A percentile compares a stretch with the other conserved stretches of the same genome.
Evolutionary conservation across 441 rosid species (phyloP).

Genomic region (Brassica hybrid): DNA sequence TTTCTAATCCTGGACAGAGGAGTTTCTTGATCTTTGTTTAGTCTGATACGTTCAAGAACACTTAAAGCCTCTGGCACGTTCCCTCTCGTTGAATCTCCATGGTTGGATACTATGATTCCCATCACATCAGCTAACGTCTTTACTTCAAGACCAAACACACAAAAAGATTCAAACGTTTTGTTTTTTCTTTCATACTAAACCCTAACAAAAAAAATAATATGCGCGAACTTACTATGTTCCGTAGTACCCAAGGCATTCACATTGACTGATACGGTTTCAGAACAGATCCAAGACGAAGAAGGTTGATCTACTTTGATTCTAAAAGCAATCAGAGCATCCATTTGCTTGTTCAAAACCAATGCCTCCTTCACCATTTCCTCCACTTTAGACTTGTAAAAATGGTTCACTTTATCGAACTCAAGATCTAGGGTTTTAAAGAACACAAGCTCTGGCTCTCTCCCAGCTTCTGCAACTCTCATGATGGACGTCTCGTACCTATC

Average conservation of each 20-base stretch:
- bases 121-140: constrained; percentile 36
- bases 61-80: constrained; percentile 38
- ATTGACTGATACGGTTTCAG: constrained; percentile 43
- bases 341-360: constrained; percentile 57
- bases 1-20: constrained; percentile 48
- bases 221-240: constrained; percentile 25
- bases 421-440: constrained; percentile 70
- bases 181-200: neutral
- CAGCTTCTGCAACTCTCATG: constrained; percentile 49
- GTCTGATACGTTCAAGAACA: constrained; percentile 48
- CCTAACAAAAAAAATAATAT: constrained; percentile 7
- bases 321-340: constrained; percentile 79
- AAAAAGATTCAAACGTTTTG: neutral
- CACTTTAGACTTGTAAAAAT: constrained; percentile 58
- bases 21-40: constrained; percentile 45
- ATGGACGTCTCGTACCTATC: constrained; percentile 53
- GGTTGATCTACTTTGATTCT: constrained; percentile 69
- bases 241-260: constrained; percentile 61
- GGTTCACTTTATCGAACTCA: constrained; percentile 65
- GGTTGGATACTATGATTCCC: too few species aligned
- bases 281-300: constrained; percentile 39
- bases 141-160: constrained; percentile 39
- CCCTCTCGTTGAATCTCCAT: constrained; percentile 41
- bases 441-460: constrained; percentile 62
- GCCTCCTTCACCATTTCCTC: constrained; percentile 63